Conservation (phyloP, 2,329 filamentous ascomycete species). For the Claviceps humidiphila region DNA sequence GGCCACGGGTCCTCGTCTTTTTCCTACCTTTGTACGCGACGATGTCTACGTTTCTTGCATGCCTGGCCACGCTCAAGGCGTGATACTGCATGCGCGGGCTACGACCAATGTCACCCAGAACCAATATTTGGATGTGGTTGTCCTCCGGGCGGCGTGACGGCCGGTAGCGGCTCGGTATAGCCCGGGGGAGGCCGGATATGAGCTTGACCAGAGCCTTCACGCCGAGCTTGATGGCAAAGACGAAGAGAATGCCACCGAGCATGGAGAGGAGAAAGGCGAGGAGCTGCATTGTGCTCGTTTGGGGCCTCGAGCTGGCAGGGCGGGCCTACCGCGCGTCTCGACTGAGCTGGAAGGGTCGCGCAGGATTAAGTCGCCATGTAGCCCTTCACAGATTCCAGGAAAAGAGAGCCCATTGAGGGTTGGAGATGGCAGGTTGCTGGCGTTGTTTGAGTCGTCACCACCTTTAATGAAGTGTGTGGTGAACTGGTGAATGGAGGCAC, state of each 20-base stretch:
- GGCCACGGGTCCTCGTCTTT: background rate
- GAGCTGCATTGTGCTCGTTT: slow-evolving; percentile 4
- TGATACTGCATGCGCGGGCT: slow-evolving; percentile 99
- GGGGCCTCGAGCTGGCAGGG: background rate
- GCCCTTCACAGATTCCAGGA: no score
- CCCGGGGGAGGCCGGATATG: slow-evolving; percentile 10
- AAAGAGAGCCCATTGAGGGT: no score
- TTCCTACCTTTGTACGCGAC: slow-evolving; percentile 69
- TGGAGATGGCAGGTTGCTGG: no score
- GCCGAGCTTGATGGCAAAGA: slow-evolving; percentile 17
- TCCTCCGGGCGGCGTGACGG: slow-evolving; percentile 22
- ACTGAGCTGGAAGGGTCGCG: no score
- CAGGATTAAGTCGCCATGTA: no score
- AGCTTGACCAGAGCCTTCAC: slow-evolving; percentile 12
- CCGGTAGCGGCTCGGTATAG: slow-evolving; percentile 22
- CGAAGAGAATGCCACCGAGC: slow-evolving; percentile 20
- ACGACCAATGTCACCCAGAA: slow-evolving; percentile 87
- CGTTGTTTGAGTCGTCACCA: no score
- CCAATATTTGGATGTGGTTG: slow-evolving; percentile 61
- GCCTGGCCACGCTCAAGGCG: slow-evolving; percentile 77
- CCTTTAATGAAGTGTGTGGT: no score
- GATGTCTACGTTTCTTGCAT: slow-evolving; percentile 67
- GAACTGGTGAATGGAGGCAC: no score
- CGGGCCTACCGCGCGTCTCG: background rate
- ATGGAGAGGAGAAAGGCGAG: slow-evolving; percentile 21